phyloP scores from a whole-genome alignment of 441 rosid genomes.

The Euphorbia corollata region DNA sequence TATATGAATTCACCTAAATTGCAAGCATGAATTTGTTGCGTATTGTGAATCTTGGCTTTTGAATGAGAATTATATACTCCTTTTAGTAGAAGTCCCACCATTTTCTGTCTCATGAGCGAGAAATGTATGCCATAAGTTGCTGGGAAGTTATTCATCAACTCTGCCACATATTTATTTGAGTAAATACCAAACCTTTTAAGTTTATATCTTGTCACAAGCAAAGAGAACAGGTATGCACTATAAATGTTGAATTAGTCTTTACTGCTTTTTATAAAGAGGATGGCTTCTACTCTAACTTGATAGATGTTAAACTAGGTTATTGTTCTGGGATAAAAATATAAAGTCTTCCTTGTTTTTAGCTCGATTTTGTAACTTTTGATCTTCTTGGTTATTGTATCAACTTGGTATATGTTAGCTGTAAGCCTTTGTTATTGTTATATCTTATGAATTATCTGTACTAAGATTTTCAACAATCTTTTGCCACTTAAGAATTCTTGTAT shows the following conservation, averaged over 20 bases:
- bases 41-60: background rate
- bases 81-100: background rate
- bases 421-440: too few species aligned
- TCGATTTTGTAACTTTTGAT: too few species aligned
- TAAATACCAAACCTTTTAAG: background rate
- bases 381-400: too few species aligned
- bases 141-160: background rate
- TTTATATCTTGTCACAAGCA: background rate
- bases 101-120: background rate
- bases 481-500: too few species aligned
- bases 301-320: background rate
- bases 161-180: background rate
- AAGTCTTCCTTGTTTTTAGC: too few species aligned
- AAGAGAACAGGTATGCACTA: background rate
- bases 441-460: too few species aligned
- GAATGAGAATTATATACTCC: background rate
- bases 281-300: background rate
- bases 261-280: background rate
- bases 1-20: background rate
- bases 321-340: too few species aligned
- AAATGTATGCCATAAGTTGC: background rate
- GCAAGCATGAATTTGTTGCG: background rate
- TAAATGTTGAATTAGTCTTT: background rate
- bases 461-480: too few species aligned
- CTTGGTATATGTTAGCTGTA: too few species aligned